phyloP scores from a whole-genome alignment of 345 rosid genomes.

The Citrus australasica region DNA sequence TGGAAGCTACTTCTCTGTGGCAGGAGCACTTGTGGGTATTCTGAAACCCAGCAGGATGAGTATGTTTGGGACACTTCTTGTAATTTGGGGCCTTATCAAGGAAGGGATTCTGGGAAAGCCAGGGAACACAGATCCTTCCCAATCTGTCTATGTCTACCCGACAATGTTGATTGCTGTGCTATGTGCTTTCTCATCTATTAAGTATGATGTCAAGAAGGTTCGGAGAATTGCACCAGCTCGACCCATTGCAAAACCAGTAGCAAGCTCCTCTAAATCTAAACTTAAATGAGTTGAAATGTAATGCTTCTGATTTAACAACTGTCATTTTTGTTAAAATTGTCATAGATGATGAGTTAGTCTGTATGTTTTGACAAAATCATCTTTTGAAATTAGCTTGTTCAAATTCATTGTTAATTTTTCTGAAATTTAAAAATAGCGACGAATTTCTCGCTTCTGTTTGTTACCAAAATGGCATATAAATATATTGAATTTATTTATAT shows the following conservation, averaged over 20 bases:
- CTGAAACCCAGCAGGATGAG: constrained; percentile 92
- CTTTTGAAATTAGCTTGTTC: background rate
- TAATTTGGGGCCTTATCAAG: constrained; percentile 91
- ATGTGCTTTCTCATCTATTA: constrained; percentile 80
- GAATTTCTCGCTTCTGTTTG: too few species aligned
- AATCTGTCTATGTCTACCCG: constrained; percentile 68
- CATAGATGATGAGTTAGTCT: constrained; percentile 4
- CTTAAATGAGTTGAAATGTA: constrained; percentile 47
- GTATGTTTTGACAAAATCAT: background rate
- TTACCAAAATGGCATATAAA: too few species aligned
- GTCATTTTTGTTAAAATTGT: constrained; percentile 1
- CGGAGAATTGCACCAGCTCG: constrained; percentile 58
- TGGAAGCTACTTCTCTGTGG: constrained; percentile 89
- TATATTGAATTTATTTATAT: too few species aligned
- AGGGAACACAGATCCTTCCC: constrained; percentile 61
- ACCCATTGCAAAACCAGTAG: constrained; percentile 62
- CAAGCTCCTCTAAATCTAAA: constrained; percentile 80
- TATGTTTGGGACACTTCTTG: constrained; percentile 82
- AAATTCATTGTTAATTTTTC: background rate
- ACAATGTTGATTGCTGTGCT: constrained; percentile 73
- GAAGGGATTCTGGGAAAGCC: constrained; percentile 88
- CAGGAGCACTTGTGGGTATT: constrained; percentile 79
- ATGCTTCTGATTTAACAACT: background rate
- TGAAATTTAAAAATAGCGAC: background rate
- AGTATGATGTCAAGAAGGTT: constrained; percentile 78